phyloP scores from a whole-genome alignment of 331 rosid genomes.

The Dryas integrifolia region DNA sequence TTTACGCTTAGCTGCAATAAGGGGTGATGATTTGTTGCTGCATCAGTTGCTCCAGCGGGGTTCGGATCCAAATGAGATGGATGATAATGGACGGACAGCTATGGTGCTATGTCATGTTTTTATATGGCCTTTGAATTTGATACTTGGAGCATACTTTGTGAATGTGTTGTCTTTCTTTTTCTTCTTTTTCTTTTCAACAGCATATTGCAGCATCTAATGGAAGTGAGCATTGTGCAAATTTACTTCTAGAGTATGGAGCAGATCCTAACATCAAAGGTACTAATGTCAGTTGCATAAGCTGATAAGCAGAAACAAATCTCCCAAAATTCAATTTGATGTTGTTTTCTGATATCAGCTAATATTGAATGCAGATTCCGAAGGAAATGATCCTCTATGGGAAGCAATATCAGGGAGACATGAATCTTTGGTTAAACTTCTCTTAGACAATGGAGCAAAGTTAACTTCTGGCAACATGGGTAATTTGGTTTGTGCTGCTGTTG shows the following conservation, averaged over 20 bases:
- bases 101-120: conserved; percentile 43
- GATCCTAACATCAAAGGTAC: conserved; percentile 63
- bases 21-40: conserved; percentile 48
- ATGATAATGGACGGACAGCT: conserved; percentile 49
- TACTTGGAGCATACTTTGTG: conserved; percentile 8
- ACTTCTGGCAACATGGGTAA: conserved; percentile 27
- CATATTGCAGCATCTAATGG: conserved; percentile 65
- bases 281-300: not conserved
- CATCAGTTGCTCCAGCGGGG: conserved; percentile 51
- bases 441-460: conserved; percentile 50
- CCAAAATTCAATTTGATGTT: not conserved
- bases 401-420: conserved; percentile 46
- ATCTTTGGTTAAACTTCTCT: conserved; percentile 39
- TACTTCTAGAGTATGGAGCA: conserved; percentile 58
- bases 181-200: conserved; percentile 36
- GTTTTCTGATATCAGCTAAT: not conserved
- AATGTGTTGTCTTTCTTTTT: not conserved
- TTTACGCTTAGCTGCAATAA: conserved; percentile 58
- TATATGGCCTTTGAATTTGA: conserved; percentile 2
- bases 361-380: conserved; percentile 45
- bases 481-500: conserved; percentile 48
- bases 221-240: conserved; percentile 40
- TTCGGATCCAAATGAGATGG: conserved; percentile 63
- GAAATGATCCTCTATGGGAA: conserved; percentile 57
- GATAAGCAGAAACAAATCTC: not conserved